Conservation (phyloP, 1,139 yeast species). For the Lodderomyces metapsilosis region DNA sequence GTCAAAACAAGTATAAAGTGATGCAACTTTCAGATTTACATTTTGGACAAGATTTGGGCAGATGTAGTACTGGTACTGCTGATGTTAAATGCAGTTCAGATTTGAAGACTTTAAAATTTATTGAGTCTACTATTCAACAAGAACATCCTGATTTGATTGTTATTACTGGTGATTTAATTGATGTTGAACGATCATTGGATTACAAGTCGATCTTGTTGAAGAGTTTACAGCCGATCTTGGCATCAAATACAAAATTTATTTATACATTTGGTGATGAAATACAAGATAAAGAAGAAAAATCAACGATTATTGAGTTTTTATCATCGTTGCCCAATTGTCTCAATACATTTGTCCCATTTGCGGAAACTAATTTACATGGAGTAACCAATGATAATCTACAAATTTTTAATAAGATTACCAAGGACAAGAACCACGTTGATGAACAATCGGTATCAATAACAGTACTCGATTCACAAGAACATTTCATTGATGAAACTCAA, state of each 20-base stretch:
- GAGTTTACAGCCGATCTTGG: slow-evolving; percentile 35
- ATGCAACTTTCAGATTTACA: slow-evolving; percentile 44
- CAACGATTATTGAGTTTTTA: slow-evolving; percentile 19
- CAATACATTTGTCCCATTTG: slow-evolving; percentile 20
- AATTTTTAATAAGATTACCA: slow-evolving; percentile 14
- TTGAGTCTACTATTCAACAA: slow-evolving; percentile 23
- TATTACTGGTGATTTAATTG: slow-evolving; percentile 43
- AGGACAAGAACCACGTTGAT: slow-evolving; percentile 2
- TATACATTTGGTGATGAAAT: slow-evolving; percentile 46
- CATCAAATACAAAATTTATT: slow-evolving; percentile 30
- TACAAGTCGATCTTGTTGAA: slow-evolving; percentile 36
- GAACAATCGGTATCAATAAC: slow-evolving; percentile 28
- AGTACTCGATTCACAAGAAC: slow-evolving; percentile 33
- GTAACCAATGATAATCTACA: slow-evolving; percentile 36
- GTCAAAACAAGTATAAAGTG: slow-evolving; percentile 24
- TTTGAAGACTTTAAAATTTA: slow-evolving; percentile 28
- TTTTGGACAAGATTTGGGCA: slow-evolving; percentile 32
- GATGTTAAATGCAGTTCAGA: slow-evolving; percentile 24
- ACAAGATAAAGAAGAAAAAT: slow-evolving; percentile 17
- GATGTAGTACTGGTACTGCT: slow-evolving; percentile 17
- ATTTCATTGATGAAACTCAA: slow-evolving; percentile 31
- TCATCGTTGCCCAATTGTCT: slow-evolving; percentile 40
- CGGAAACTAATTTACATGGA: slow-evolving; percentile 24
- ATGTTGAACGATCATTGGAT: slow-evolving; percentile 21
- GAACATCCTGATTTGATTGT: slow-evolving; percentile 40